phyloP scores from a whole-genome alignment of 768 basidiomycete species.

The Pisolithus orientalis region DNA sequence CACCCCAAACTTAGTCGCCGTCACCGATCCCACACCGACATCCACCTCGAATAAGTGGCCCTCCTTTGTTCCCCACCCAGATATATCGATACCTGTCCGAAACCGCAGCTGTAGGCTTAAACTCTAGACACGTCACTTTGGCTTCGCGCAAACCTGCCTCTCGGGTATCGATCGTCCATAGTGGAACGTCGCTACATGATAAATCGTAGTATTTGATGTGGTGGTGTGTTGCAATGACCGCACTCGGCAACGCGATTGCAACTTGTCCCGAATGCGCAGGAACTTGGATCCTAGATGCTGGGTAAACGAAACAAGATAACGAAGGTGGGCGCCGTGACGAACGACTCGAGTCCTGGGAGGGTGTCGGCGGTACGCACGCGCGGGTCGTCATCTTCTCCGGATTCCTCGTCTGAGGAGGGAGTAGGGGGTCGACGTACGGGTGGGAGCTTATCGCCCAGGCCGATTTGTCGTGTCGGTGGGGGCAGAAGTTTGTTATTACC shows the following conservation, averaged over 20 bases:
- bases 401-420: slow-evolving; percentile 46
- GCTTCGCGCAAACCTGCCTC: slow-evolving; percentile 59
- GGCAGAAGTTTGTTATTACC: slow-evolving; percentile 48
- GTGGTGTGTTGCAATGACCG: slow-evolving; percentile 53
- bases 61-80: slow-evolving; percentile 91
- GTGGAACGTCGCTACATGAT: slow-evolving; percentile 37
- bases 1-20: slow-evolving; percentile 49
- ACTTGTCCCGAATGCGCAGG: slow-evolving; percentile 49
- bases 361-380: slow-evolving; percentile 40
- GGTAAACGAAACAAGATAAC: slow-evolving; percentile 25
- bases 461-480: slow-evolving; percentile 72
- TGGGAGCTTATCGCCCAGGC: slow-evolving; percentile 62
- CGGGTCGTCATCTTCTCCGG: slow-evolving; percentile 55
- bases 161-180: slow-evolving; percentile 53
- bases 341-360: slow-evolving; percentile 64
- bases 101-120: slow-evolving; percentile 45
- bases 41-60: slow-evolving; percentile 85
- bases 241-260: slow-evolving; percentile 49
- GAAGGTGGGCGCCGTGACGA: slow-evolving; percentile 52
- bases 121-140: slow-evolving; percentile 73
- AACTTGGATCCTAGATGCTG: slow-evolving; percentile 48
- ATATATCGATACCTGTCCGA: slow-evolving; percentile 54
- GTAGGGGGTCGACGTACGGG: slow-evolving; percentile 44
- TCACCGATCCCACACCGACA: slow-evolving; percentile 50
- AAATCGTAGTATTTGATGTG: slow-evolving; percentile 63